Evolutionary conservation across 176 grass and related monocot species (phyloP), one percentile per base, ranked within the genome.

Genomic region (Oryza glumipatula): DNA sequence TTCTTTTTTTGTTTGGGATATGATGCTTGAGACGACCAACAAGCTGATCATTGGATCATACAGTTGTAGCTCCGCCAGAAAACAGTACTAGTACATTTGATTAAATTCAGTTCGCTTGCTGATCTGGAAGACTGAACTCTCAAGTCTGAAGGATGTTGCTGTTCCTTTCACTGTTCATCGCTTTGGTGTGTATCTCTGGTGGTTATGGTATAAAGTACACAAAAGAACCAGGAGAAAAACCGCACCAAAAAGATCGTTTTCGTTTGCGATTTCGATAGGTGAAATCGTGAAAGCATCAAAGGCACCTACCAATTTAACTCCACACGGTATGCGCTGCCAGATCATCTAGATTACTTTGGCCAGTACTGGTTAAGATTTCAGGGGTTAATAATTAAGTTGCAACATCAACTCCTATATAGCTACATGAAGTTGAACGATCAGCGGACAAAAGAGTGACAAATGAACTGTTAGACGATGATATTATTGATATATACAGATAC

Each of bases 221-320:
- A 63, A 22, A 22, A 9, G 58, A n/a, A 63, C 58, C 58, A 63
- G 7, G 21, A 63, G 17, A 63, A 58, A 58, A 63, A 63, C 58
- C 58, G 1, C 58, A 63, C 8, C n/a, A 63, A 63, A 19, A 23
- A 63, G 6, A 63, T 63, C 58, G 58, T 39, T 36, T 70, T 71
- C 69, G 21, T 71, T 23, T 23, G 69, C 21, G 16, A 39, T 22
- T 71, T 71, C 11, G 69, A 44, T 11, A 10, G 45, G 26, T 22
- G 78, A 51, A 63, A 63, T 63, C n/a, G 58, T 63, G 58, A 63
- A 63, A 23, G n/a, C 58, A 63, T 63, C n/a, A 10, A 23, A 58
- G 73, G 49, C 30, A 33, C 30, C 48, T 13, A 60, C 30, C 51
- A 10, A 3, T 12, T 71, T 44, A 72, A 14, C 38, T 13, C 38